Conservation (phyloP, 176 grass and related monocot genomes). For the Phyllostachys edulis region DNA sequence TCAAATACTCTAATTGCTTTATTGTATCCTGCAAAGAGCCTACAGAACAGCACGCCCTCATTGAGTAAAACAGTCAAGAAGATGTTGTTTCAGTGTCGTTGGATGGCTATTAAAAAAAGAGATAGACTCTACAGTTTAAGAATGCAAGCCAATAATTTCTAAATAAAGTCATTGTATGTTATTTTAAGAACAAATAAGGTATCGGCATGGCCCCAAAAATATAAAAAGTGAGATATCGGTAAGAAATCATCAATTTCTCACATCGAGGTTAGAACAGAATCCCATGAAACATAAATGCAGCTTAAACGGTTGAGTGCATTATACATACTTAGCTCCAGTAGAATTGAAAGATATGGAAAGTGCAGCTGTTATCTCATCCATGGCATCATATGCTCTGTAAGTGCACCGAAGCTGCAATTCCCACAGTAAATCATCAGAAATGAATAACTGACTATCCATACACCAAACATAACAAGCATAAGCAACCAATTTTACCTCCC, state of each 20-base stretch:
- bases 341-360: constrained; percentile 93
- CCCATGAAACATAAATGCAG: constrained; percentile 4
- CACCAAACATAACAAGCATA: constrained; percentile 7
- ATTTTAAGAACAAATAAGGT: not conserved
- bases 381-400: constrained; percentile 89
- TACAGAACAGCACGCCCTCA: constrained; percentile 40
- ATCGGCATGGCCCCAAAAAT: not conserved
- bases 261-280: not conserved
- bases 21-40: constrained; percentile 98
- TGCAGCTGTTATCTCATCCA: constrained; percentile 92
- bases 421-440: not conserved
- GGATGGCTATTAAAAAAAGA: not conserved
- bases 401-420: constrained; percentile 81
- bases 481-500: constrained; percentile 53
- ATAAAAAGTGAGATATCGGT: not conserved
- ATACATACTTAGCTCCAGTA: constrained; percentile 76
- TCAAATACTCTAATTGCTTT: constrained; percentile 93
- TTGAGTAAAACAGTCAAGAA: constrained; percentile 24
- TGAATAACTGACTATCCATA: not conserved
- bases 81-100: not conserved
- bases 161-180: not conserved
- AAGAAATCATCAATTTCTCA: not conserved
- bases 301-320: not conserved
- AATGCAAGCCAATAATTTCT: not conserved
- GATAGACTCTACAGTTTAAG: not conserved